A percentile compares a stretch with the other conserved stretches of the same genome.
Conservation (phyloP, 2,329 filamentous ascomycete genomes). For the Penicillium sp. region DNA sequence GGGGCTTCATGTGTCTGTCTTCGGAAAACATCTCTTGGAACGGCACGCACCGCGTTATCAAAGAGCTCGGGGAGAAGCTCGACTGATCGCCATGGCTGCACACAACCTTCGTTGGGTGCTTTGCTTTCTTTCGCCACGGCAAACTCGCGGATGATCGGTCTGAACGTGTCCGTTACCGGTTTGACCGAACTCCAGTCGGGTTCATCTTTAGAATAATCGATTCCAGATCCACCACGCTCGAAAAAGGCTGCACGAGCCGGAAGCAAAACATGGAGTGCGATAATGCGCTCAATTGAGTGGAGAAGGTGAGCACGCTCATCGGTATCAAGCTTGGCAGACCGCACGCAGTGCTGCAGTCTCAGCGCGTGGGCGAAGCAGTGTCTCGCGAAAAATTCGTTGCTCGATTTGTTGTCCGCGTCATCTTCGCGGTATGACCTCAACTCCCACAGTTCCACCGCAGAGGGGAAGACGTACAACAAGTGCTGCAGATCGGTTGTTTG, state of each 20-base stretch:
- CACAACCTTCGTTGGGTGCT: conserved; percentile 13
- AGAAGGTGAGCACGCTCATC: conserved; percentile 34
- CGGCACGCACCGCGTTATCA: conserved; percentile 48
- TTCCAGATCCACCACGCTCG: conserved; percentile 34
- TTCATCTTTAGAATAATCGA: conserved; percentile 36
- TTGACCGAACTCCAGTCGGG: conserved; percentile 37
- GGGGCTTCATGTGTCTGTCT: conserved; percentile 48
- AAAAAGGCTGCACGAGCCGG: conserved; percentile 43
- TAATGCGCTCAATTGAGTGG: conserved; percentile 38
- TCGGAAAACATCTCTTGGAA: conserved; percentile 46
- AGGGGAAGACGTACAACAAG: conserved; percentile 35
- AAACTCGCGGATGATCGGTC: conserved; percentile 36
- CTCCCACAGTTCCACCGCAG: conserved; percentile 41
- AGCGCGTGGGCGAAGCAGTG: conserved; percentile 38
- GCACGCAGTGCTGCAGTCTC: conserved; percentile 32
- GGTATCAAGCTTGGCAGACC: conserved; percentile 29
- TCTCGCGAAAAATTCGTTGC: conserved; percentile 38
- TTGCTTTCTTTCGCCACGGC: conserved; percentile 10
- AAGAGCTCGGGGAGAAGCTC: conserved; percentile 45
- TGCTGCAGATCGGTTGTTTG: conserved; percentile 37
- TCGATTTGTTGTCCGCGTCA: conserved; percentile 34
- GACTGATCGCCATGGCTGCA: conserved; percentile 30
- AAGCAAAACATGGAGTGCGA: conserved; percentile 45
- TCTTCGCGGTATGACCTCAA: conserved; percentile 37
- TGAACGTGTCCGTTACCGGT: conserved; percentile 38